A percentile compares a stretch with the other conserved stretches of the same genome.
Conservation (phyloP, 2,329 filamentous ascomycete species). For the Delphinella strobiligena region DNA sequence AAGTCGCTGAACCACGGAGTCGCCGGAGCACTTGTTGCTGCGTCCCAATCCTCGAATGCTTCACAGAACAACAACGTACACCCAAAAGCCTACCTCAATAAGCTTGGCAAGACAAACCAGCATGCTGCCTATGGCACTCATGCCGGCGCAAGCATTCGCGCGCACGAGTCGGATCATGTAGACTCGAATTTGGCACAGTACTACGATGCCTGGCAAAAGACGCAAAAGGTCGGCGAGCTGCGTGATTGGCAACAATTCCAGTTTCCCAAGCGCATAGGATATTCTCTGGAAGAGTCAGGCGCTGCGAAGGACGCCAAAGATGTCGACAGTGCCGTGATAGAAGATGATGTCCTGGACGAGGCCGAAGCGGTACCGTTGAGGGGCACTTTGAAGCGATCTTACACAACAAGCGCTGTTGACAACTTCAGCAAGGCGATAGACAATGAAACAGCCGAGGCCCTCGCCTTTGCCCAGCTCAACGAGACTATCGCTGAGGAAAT, state of each 20-base stretch:
- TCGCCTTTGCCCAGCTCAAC: conserved; percentile 68
- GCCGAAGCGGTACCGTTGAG: conserved; percentile 19
- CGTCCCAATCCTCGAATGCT: conserved; percentile 74
- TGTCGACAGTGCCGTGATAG: conserved; percentile 19
- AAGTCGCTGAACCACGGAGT: conserved; percentile 98
- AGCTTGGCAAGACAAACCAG: conserved; percentile 26
- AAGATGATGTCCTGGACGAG: conserved; percentile 26
- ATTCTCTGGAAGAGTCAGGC: conserved; percentile 47
- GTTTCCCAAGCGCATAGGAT: conserved; percentile 78
- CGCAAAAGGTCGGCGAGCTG: conserved; percentile 53
- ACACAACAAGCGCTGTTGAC: conserved; percentile 44
- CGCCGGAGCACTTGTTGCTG: conserved; percentile 93
- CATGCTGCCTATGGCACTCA: conserved; percentile 20
- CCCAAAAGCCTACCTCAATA: conserved; percentile 38
- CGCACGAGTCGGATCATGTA: conserved; percentile 22
- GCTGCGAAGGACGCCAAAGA: conserved; percentile 13
- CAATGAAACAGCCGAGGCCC: conserved; percentile 34
- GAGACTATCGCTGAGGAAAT: conserved; percentile 74
- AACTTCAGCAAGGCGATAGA: conserved; percentile 45
- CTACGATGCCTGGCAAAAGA: conserved; percentile 78
- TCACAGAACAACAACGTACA: conserved; percentile 47
- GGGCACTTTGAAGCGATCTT: conserved; percentile 32
- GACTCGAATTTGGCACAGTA: conserved; percentile 68
- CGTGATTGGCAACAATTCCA: conserved; percentile 88
- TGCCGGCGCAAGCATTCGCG: conserved; percentile 21